Evolutionary conservation across 2,329 filamentous ascomycete genomes (phyloP).

Genomic region (Colletotrichum magnum): DNA sequence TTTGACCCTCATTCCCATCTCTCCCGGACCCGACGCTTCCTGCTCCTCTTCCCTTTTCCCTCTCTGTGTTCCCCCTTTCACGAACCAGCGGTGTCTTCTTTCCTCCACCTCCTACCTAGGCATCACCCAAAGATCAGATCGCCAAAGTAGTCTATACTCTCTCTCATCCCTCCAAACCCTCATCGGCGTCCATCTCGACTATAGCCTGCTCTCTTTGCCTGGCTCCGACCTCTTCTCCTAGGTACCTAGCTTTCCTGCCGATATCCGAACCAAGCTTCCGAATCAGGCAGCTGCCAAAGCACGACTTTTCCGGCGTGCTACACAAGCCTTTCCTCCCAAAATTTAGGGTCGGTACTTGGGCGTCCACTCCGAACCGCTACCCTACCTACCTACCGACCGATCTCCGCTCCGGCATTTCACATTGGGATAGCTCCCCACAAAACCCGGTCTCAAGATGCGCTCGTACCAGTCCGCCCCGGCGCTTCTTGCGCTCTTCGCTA

Average conservation of each 20-base stretch:
- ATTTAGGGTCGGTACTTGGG: conserved; percentile 18
- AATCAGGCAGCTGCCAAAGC: conserved; percentile 28
- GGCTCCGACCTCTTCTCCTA: background rate
- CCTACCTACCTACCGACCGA: conserved; percentile 17
- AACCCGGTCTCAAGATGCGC: conserved; percentile 34
- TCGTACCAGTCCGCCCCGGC: conserved; percentile 30
- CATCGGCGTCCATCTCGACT: too few relatives aligned
- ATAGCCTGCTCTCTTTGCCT: background rate
- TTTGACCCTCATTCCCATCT: conserved; percentile 34
- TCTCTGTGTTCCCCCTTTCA: background rate
- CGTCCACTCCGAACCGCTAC: conserved; percentile 23
- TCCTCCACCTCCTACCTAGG: background rate
- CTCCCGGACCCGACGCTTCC: background rate
- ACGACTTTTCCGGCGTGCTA: conserved; percentile 5
- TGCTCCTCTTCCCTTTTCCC: conserved; percentile 4
- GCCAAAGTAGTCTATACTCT: too few relatives aligned
- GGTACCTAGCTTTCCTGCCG: background rate
- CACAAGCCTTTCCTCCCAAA: background rate
- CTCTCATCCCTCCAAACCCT: too few relatives aligned
- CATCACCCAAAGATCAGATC: background rate
- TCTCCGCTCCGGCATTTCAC: conserved; percentile 22
- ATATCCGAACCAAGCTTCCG: conserved; percentile 5
- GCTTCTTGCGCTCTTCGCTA: conserved; percentile 44
- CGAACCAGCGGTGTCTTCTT: conserved; percentile 1
- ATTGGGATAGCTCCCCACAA: conserved; percentile 23